Evolutionary conservation across 1,284 basidiomycete genomes (phyloP), one percentile per base, ranked within the genome.

Genomic region (Sporisorium sorghi): DNA sequence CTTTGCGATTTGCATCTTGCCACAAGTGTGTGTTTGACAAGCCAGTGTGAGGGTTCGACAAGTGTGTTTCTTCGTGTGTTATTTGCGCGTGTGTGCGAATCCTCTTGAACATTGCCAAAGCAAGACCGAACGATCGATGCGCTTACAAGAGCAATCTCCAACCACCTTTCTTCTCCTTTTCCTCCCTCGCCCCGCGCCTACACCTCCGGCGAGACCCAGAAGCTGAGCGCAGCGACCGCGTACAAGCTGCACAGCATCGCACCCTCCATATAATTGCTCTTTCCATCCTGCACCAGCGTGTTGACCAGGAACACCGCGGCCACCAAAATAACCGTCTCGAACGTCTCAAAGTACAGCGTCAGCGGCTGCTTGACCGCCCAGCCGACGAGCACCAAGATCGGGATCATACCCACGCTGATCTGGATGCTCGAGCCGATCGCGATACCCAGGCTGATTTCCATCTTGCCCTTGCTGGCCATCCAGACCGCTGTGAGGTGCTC

Each of bases 341-440:
- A 83, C 39, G 78, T 77, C 44, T 81, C 76, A 73, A 82, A 81
- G 74, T 77, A 79, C 24, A 83, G 58, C 88, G 83, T 82, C 15
- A 85, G 67, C 2, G 83, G 83, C 68, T 85, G 82, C 6, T 76
- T 78, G 28, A 85, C 77, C 35, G 78, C 77, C 85, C 85, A 85
- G 46, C 83, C 85, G 17, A 85, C 73, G 28, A 84, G 54, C 19
- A 85, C 80, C 11, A 85, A 66, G 65, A 83, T 77, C 10, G 85
- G 84, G 48, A 85, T 77, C 47, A 85, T 66, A 44, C 82, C 82
- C 14, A 85, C 71, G 10, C 64, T 66, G 47, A 84, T 81, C 61
- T 79, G 78, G 62, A 71, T 89, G 90, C 53, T 93, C 86, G 83
- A 92, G 14, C 94, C 93, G 88, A 97, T 91, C 60, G 92, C 92